phyloP scores from a whole-genome alignment of 305 asterid species.

The Fraxinus albicans region DNA sequence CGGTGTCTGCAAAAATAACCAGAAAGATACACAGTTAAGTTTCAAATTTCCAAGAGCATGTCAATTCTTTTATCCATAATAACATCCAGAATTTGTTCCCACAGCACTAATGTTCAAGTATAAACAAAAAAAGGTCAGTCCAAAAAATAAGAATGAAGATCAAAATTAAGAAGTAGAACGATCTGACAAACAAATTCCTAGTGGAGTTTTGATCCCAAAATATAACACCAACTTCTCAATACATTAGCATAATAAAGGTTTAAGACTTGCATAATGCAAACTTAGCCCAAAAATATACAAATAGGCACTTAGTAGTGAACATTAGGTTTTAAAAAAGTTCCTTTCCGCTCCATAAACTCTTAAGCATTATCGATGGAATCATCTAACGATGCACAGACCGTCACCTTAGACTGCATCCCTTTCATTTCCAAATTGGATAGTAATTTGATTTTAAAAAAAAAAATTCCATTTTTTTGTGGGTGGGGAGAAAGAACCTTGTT shows the following conservation, averaged over 20 bases:
- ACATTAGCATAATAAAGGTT: neutral
- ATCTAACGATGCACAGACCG: neutral
- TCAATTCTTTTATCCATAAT: slow-evolving; percentile 1
- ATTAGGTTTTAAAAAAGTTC: neutral
- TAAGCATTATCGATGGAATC: neutral
- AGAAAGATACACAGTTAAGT: neutral
- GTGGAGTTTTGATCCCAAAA: neutral
- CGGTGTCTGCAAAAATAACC: slow-evolving; percentile 19
- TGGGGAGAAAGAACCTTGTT: neutral
- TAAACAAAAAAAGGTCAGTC: neutral
- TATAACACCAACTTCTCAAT: neutral
- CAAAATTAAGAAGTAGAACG: neutral
- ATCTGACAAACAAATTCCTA: neutral
- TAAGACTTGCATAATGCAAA: neutral
- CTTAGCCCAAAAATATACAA: neutral
- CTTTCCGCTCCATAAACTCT: neutral
- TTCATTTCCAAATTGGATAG: neutral
- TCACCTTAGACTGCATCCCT: neutral
- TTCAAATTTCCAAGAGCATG: neutral
- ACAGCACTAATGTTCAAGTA: neutral
- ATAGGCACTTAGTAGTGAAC: neutral
- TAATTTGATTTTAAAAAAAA: neutral
- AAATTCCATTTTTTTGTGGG: neutral
- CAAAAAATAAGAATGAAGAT: neutral
- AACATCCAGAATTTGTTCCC: neutral